phyloP scores from a whole-genome alignment of 2,329 filamentous ascomycete genomes.

The Fusarium sp. region DNA sequence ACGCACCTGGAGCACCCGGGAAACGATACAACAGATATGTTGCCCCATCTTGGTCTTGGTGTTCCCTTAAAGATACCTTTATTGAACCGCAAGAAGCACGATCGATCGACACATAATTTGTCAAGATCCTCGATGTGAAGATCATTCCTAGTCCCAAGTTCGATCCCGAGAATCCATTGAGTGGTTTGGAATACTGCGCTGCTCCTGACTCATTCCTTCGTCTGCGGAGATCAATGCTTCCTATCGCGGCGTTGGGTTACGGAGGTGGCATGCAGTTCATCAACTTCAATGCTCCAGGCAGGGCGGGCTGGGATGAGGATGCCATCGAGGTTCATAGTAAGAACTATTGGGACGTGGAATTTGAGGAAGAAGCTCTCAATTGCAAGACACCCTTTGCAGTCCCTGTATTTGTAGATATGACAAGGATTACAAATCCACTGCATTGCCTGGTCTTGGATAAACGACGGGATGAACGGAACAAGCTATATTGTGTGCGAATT shows the following conservation, averaged over 20 bases:
- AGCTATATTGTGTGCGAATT: too few species aligned
- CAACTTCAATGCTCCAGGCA: too few species aligned
- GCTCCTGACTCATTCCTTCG: constrained; percentile 7
- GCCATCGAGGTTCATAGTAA: too few species aligned
- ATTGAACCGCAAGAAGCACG: constrained; percentile 17
- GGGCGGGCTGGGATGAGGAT: too few species aligned
- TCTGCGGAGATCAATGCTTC: background rate
- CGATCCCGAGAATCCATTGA: background rate
- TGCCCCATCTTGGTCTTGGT: constrained; percentile 32
- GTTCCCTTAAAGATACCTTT: constrained; percentile 21
- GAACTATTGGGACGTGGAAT: too few species aligned
- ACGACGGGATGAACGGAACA: too few species aligned
- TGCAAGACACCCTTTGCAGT: too few species aligned
- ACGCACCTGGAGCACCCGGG: background rate
- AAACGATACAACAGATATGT: constrained; percentile 1
- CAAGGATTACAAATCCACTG: too few species aligned
- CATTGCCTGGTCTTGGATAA: too few species aligned
- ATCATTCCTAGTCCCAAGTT: background rate
- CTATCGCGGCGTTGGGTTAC: background rate
- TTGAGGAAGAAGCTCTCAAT: too few species aligned
- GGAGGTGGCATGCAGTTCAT: too few species aligned
- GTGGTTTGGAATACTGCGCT: constrained; percentile 12
- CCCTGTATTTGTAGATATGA: too few species aligned
- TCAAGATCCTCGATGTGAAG: constrained; percentile 1
- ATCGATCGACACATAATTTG: background rate